Evolutionary conservation across 192 early-diverging fungal genomes (phyloP), one percentile per base, ranked within the genome.

Genomic region (Umbelopsis ramanniana): DNA sequence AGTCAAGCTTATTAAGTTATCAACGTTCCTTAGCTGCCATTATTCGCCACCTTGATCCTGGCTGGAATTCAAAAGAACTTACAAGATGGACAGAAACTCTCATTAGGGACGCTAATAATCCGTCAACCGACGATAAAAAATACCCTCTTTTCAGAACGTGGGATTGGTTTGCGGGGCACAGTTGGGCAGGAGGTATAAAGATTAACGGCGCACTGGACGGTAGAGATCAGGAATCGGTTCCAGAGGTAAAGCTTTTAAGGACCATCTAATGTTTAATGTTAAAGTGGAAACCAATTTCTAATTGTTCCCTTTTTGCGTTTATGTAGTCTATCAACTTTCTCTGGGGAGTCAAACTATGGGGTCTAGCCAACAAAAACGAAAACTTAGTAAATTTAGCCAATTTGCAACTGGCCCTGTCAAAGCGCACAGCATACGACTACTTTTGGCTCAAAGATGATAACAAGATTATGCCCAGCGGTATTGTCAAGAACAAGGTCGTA

Each of bases 111-210:
- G 87, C 86, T 46, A 87, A 87, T 46, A 85, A 81, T 23, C 84
- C 88, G 6, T 68, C 52, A 46, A 75, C 74, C 29, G 52, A 74
- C 19, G 86, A 88, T 52, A 19, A 66, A n/a, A 76, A 81, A 43
- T 90, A 86, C 71, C 79, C 89, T 38, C 82, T 66, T 37, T 83
- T 84, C 68, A 80, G 89, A 2, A 76, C 80, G 63, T 85, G 82
- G 76, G 89, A 90, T 68, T 81, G 85, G 45, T 90, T 84, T 50
- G 87, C 87, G 60, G 86, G 86, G 29, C 89, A 90, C 70, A 86
- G 83, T 55, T 90, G 89, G 89, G 89, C 89, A 6, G 82, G 87
- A 4, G 89, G 89, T 35, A 76, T 81, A 6, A 74, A 73, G 15
- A 66, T 71, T 10, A 68, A 75, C 68, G 79, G 79, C 38, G 79